phyloP scores from a whole-genome alignment of 768 basidiomycete genomes.

The Pleurotus sapidus region DNA sequence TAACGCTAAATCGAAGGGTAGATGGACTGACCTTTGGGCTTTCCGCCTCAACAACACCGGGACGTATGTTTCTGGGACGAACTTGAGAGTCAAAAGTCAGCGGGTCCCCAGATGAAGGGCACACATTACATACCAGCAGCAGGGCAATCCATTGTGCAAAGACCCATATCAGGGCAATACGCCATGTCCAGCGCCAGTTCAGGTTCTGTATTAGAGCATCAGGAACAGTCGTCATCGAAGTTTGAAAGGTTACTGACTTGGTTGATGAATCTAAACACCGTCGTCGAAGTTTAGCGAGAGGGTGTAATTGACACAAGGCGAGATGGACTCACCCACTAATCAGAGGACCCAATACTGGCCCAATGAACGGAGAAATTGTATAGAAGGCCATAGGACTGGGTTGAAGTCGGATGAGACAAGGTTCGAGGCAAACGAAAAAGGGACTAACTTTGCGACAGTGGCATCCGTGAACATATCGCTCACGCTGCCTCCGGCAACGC shows the following conservation, averaged over 20 bases:
- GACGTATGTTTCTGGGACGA: constrained; percentile 71
- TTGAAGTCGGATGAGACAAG: neutral
- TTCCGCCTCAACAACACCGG: constrained; percentile 62
- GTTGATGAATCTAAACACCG: constrained; percentile 56
- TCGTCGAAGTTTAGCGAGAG: neutral
- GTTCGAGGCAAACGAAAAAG: neutral
- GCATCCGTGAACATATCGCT: constrained; percentile 55
- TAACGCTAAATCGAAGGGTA: neutral
- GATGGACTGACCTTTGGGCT: constrained; percentile 41
- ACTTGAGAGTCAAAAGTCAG: constrained; percentile 24
- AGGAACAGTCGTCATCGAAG: neutral
- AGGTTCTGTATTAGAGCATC: constrained; percentile 35
- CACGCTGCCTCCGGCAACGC: constrained; percentile 55
- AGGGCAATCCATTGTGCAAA: constrained; percentile 51
- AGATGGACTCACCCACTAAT: constrained; percentile 48
- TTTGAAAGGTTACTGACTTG: constrained; percentile 31
- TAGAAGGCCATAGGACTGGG: constrained; percentile 52
- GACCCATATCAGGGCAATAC: constrained; percentile 67
- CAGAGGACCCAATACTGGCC: constrained; percentile 53
- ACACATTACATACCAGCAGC: constrained; percentile 37
- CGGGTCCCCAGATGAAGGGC: neutral
- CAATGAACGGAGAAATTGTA: constrained; percentile 50
- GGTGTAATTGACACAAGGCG: neutral
- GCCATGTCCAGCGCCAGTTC: constrained; percentile 79
- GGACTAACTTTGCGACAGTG: constrained; percentile 56